These are phyloP conservation scores for Zizania latifolia DNA, from an alignment of 176 grass and related monocot species.

Conservation along the genomic window DNA sequence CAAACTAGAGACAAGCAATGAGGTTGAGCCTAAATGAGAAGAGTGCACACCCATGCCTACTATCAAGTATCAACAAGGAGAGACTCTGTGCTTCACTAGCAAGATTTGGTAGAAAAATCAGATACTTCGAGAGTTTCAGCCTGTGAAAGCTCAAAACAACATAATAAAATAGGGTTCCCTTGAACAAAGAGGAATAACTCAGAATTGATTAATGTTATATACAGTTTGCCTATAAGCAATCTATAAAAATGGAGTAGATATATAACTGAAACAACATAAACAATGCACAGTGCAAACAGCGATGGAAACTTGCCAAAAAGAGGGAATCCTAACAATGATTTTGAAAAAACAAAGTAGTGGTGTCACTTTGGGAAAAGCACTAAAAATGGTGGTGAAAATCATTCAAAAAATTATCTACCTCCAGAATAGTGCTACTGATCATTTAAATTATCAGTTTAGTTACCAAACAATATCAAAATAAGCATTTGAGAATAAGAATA, in stretches of 20 bases:
- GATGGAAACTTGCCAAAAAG: background rate
- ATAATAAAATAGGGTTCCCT: background rate
- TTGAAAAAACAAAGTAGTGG: background rate
- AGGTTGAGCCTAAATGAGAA: background rate
- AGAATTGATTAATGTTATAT: background rate
- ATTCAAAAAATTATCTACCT: background rate
- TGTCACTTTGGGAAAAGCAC: background rate
- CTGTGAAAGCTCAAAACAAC: background rate
- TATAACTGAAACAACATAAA: background rate
- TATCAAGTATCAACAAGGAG: background rate
- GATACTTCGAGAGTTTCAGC: background rate
- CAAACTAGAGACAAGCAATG: background rate
- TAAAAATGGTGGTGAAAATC: background rate
- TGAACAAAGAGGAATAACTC: slow-evolving; percentile 3
- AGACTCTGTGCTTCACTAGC: background rate
- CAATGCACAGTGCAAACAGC: background rate
- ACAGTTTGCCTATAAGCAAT: slow-evolving; percentile 7
- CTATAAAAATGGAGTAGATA: background rate
- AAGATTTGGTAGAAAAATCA: background rate
- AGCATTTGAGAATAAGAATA: slow-evolving; percentile 27
- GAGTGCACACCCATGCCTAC: background rate
- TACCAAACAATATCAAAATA: slow-evolving; percentile 13
- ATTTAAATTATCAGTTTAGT: background rate
- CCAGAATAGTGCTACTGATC: background rate
- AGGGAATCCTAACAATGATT: background rate